Base-by-base conservation (phyloP, 2,329 filamentous ascomycete genomes). In the Exophiala sp. region DNA sequence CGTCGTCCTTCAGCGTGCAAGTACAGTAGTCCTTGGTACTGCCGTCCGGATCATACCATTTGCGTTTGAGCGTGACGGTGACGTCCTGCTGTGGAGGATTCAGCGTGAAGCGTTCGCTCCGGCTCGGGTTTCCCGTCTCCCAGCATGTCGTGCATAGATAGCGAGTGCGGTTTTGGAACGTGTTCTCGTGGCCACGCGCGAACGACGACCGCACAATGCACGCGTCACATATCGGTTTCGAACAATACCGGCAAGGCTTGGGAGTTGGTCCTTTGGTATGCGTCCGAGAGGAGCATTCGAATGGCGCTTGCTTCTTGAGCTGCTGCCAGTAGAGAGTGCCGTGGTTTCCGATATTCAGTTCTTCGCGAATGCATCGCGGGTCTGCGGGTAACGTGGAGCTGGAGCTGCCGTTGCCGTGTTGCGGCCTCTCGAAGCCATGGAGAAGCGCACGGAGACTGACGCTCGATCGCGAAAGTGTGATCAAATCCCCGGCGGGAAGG, bases 191-290 rank as follows among this genome's bases (percentile, higher is more conserved):
- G 6, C 56, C 57, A 29, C 53, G 34, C 30, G 47, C 45, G 40
- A 65, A 63, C 8, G 62, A 65, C 22, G 60, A 60, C 21, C 57
- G 58, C 23, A 65, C 63, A 9, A 65, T 59, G 46, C 63, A 65
- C 6, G 61, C 61, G 23, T 62, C 62, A 42, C 64, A 65, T 14
- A 65, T 60, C 22, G 62, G 63, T 43, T 53, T 56, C 11, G 61
- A 64, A 44, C 64, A 65, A 48, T 59, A 63, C 11, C 56, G 58
- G 48, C 64, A 65, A 21, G 60, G 52, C 16, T 53, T 52, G 11
- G 54, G 54, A 14, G 10, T 11, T n/a, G 48, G 44, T 2, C 60
- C 61, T 43, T 59, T 62, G 22, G 56, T 60, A 43, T 65, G 63
- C 10, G 47, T 55, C 7, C 30, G 46, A 19, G 62, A 61, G 1